Percentiles rank a stretch among this genome's conserved stretches.
Conservation (phyloP, 768 basidiomycete genomes). For the Terana coerulea region DNA sequence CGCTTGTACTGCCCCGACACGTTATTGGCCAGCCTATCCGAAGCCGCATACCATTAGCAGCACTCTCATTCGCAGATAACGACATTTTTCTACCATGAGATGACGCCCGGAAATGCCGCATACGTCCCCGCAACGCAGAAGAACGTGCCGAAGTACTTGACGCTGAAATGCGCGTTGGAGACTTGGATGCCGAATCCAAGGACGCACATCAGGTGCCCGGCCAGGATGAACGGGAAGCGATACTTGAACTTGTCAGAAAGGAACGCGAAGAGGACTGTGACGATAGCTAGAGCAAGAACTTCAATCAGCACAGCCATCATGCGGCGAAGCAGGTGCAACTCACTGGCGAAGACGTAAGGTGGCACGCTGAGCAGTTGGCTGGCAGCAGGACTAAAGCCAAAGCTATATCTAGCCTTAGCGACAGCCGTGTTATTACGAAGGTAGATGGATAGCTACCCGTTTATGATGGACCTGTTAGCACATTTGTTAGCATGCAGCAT, state of each 20-base stretch:
- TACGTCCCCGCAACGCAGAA: constrained; percentile 64
- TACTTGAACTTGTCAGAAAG: constrained; percentile 52
- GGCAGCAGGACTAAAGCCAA: constrained; percentile 52
- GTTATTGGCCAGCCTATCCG: constrained; percentile 65
- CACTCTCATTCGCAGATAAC: no score
- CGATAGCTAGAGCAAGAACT: constrained; percentile 50
- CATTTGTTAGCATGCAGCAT: no score
- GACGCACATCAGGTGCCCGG: constrained; percentile 44
- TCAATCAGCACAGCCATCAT: no score
- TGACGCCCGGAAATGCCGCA: constrained; percentile 52
- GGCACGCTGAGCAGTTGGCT: constrained; percentile 68
- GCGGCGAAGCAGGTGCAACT: not conserved
- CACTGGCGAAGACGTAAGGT: constrained; percentile 41
- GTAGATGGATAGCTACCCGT: no score
- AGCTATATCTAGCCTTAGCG: not conserved
- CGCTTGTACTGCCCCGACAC: no score
- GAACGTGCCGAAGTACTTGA: no score
- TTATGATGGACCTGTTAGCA: no score
- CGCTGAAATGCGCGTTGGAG: constrained; percentile 43
- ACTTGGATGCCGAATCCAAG: constrained; percentile 66
- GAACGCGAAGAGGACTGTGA: constrained; percentile 47
- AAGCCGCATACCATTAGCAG: no score
- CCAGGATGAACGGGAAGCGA: constrained; percentile 56
- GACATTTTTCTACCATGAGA: no score
- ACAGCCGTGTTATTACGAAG: no score